Evolutionary conservation across 2,329 filamentous ascomycete species (phyloP).

Genomic region (Myriangium duriaei): DNA sequence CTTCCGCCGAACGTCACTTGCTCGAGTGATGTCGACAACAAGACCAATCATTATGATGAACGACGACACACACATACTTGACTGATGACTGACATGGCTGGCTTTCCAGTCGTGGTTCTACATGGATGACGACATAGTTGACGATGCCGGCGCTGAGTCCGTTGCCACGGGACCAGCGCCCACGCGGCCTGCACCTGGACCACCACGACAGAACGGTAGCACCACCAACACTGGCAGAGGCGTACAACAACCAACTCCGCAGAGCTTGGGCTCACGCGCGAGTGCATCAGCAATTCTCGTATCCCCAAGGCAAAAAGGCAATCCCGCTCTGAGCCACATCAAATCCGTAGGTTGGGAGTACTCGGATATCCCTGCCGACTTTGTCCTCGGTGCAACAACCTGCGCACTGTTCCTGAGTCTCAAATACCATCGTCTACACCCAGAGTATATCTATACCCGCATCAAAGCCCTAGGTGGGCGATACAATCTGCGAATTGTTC

Average conservation of each 20-base stretch:
- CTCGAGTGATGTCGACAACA: too few relatives aligned
- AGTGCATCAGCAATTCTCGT: constrained; percentile 73
- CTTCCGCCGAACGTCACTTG: too few relatives aligned
- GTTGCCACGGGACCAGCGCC: constrained; percentile 26
- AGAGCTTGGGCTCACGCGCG: constrained; percentile 57
- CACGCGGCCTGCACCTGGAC: constrained; percentile 15
- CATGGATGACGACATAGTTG: constrained; percentile 39
- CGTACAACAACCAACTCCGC: constrained; percentile 77
- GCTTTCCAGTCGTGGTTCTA: too few relatives aligned
- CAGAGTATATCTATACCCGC: constrained; percentile 93
- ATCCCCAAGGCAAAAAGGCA: constrained; percentile 85
- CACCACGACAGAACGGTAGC: constrained; percentile 18
- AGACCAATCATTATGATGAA: too few relatives aligned
- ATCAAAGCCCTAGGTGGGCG: constrained; percentile 74
- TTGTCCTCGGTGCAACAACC: constrained; percentile 73
- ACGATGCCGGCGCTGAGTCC: constrained; percentile 26
- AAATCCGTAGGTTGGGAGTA: constrained; percentile 87
- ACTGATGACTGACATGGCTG: too few relatives aligned
- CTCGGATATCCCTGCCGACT: constrained; percentile 91
- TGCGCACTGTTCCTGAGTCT: constrained; percentile 87
- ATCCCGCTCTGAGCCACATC: constrained; percentile 76
- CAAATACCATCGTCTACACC: constrained; percentile 94
- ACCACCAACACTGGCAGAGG: constrained; percentile 25
- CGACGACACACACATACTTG: too few relatives aligned
- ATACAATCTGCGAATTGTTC: constrained; percentile 73